Conservation (phyloP, 148 eudicot genomes). For the Linanthus parryae region DNA sequence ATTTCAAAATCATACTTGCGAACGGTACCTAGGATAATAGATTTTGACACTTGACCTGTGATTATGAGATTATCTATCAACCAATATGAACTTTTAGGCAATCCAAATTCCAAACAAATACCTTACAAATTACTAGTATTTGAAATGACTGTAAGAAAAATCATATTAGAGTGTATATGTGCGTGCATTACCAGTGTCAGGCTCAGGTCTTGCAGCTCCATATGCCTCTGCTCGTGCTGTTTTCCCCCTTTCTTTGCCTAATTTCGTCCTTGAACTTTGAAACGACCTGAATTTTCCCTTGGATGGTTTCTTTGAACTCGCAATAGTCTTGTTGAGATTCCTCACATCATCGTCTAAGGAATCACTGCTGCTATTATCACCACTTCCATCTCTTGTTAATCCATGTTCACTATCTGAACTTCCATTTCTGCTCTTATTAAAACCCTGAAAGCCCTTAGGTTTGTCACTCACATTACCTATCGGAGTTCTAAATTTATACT, state of each 20-base stretch:
- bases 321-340: slow-evolving; percentile 15
- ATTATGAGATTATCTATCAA: too few relatives aligned
- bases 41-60: too few relatives aligned
- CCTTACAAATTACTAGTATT: too few relatives aligned
- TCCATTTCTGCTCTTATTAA: slow-evolving; percentile 9
- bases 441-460: slow-evolving; percentile 56
- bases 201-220: slow-evolving; percentile 16
- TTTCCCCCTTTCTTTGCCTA: slow-evolving; percentile 18
- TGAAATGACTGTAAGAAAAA: too few relatives aligned
- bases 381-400: slow-evolving; percentile 13
- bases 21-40: too few relatives aligned
- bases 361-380: slow-evolving; percentile 12
- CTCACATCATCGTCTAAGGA: slow-evolving; percentile 6
- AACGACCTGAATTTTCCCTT: slow-evolving; percentile 9
- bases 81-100: too few relatives aligned
- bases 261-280: slow-evolving; percentile 20
- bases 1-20: too few relatives aligned
- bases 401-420: slow-evolving; percentile 18
- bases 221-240: slow-evolving; percentile 9
- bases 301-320: slow-evolving; percentile 20
- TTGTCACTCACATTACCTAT: slow-evolving; percentile 23
- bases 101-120: too few relatives aligned
- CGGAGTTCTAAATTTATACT: slow-evolving; percentile 40
- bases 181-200: slow-evolving; percentile 40
- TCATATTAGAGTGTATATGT: too few relatives aligned